Base-by-base conservation (phyloP, 176 grass and related monocot genomes). In the Dactylis glomerata region DNA sequence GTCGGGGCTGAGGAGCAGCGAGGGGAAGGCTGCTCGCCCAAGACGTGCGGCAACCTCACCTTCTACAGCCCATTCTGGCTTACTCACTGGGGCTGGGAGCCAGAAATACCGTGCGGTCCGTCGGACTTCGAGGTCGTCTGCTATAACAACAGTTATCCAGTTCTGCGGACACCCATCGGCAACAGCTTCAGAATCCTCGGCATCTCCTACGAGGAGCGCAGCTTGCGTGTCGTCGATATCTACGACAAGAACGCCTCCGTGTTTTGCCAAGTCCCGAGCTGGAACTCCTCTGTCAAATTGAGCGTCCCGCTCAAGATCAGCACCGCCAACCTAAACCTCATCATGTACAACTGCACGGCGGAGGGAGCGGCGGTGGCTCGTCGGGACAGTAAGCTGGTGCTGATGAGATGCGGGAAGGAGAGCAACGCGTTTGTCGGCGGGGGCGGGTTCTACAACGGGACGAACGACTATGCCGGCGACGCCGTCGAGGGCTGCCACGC, bases 241-340 rank as follows among this genome's bases (percentile, higher is more conserved):
- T 3, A 6, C 3, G 57, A 78, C 1, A 10, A 16, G 0, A 0
- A 5, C 15, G 14, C 0, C n/a, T 26, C 38, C 0, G 17, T 4
- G 2, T 10, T 0, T 10, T 19, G 78, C 78, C 0, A 10, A 0
- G 3, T 67, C 42, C 44, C 78, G 0, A 3, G 0, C 0, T 50
- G 78, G 78, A 81, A 81, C 61, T 50, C 61, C 61, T 81, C 42
- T 20, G 7, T 7, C 42, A 81, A 67, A 1, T 6, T 81, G 12
- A 4, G 16, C 0, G 0, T 34, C 19, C 28, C 59, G 42, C 67
- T 81, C 33, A 51, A 0, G 3, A 47, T 81, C 0, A 10, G 6
- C 28, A 3, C 61, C 2, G 4, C 0, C 28, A 67, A 50, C 46
- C 6, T 24, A 12, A 10, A 36, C 4, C 12, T 67, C 28, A 1